Evolutionary conservation across 257 asterid genomes (phyloP).

Genomic region (Euphrasia confusa): DNA sequence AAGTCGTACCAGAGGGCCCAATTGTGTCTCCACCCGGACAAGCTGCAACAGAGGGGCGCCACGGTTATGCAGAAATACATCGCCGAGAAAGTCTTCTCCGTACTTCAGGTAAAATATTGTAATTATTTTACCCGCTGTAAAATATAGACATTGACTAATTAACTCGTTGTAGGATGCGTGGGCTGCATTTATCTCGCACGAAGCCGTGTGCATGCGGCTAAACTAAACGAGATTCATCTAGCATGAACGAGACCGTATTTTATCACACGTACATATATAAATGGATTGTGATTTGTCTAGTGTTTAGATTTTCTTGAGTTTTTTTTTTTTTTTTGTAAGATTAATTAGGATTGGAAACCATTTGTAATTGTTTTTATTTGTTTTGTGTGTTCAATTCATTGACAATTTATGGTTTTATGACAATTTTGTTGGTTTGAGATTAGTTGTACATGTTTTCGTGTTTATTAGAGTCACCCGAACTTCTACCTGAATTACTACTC

Average conservation of each 20-base stretch:
- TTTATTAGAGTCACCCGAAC: too few relatives aligned
- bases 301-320: neutral
- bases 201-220: slow-evolving; percentile 20
- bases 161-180: slow-evolving; percentile 54
- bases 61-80: slow-evolving; percentile 50
- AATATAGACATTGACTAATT: neutral
- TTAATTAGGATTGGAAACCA: neutral
- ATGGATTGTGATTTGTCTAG: neutral
- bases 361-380: too few relatives aligned
- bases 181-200: slow-evolving; percentile 54
- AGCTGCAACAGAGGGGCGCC: slow-evolving; percentile 78
- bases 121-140: too few relatives aligned
- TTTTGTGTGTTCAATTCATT: too few relatives aligned
- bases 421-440: neutral
- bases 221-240: too few relatives aligned
- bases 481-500: too few relatives aligned
- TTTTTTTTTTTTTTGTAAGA: neutral
- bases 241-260: neutral
- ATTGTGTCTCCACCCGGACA: slow-evolving; percentile 74
- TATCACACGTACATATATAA: neutral
- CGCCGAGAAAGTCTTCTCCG: slow-evolving; percentile 57
- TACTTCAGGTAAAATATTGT: slow-evolving; percentile 44
- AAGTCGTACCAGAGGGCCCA: slow-evolving; percentile 81
- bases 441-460: neutral
- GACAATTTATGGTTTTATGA: neutral